Percentiles rank a stretch among this genome's conserved stretches.
Evolutionary conservation across 2,329 filamentous ascomycete genomes (phyloP).

Genomic region (Sarocladiaceae sp.): DNA sequence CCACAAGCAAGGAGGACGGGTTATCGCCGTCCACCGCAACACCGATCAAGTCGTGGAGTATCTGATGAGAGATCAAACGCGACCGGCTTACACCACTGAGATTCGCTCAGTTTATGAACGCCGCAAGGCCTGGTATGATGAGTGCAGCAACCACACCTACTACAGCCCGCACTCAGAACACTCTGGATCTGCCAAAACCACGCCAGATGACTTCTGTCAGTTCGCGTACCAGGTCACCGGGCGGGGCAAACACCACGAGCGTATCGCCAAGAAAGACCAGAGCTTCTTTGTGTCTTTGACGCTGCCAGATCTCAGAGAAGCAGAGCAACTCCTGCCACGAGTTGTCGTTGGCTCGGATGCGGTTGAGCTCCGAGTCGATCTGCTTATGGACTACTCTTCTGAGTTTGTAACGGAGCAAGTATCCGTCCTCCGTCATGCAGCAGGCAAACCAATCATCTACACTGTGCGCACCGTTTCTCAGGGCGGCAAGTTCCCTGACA

Average conservation of each 20-base stretch:
- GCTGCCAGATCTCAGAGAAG: conserved; percentile 62
- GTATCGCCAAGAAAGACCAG: conserved; percentile 48
- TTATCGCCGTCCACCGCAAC: conserved; percentile 81
- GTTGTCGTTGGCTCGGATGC: conserved; percentile 84
- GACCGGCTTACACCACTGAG: conserved; percentile 87
- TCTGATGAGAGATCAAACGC: conserved; percentile 78
- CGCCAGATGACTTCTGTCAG: conserved; percentile 28
- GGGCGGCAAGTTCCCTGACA: conserved; percentile 81
- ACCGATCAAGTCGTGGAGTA: conserved; percentile 86
- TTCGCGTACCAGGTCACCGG: conserved; percentile 34
- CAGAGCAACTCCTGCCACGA: conserved; percentile 58
- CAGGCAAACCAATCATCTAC: conserved; percentile 79
- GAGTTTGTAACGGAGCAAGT: conserved; percentile 81
- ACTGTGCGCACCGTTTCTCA: conserved; percentile 82
- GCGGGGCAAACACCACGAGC: conserved; percentile 39
- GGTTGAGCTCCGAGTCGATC: conserved; percentile 87
- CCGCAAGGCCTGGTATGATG: conserved; percentile 80
- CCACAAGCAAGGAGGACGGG: conserved; percentile 69
- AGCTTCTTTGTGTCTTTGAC: conserved; percentile 95
- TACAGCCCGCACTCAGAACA: conserved; percentile 62
- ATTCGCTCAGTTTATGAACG: conserved; percentile 88
- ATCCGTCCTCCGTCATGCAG: conserved; percentile 65
- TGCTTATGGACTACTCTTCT: conserved; percentile 67
- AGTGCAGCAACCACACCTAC: conserved; percentile 93
- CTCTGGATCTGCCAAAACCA: conserved; percentile 12